Evolutionary conservation across 2,329 filamentous ascomycete genomes (phyloP), one percentile per base, ranked within the genome.

Genomic region (Trichoderma aggressivum): DNA sequence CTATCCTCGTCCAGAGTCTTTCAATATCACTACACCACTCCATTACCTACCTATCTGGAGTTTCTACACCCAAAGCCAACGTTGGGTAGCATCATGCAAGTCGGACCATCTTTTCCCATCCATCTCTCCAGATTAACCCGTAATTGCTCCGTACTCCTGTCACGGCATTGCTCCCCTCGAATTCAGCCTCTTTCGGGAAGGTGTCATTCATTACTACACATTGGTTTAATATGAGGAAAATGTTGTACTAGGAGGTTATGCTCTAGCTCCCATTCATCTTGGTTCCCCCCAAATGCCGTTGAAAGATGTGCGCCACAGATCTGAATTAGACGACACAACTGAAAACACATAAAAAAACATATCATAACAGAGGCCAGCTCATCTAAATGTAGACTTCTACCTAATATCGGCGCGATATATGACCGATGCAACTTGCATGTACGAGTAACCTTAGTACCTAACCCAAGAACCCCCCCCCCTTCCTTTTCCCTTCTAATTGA

Each of bases 281-380:
- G 30, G 26, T 10, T 43, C 11, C 11, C 11, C 24, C 26, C 7
- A 30, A 28, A 28, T 28, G 24, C 53, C 24, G 24, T 28, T 30
- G 14, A 28, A 56, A 30, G 16, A n/a, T 24, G 47, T 53, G 21
- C 47, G 47, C 47, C 47, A 53, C 47, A 53, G 47, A 53, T 53
- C 47, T 14, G 21, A 21, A 21, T 50, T n/a, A 21, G n/a, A 50
- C 43, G 18, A 50, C 10, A 24, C 2, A 24, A 53, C 26, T 6
- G 5, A 30, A 56, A 26, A 30, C 5, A 26, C 34, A 12, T 43
- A 5, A 11, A 7, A 11, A 7, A 64, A 32, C 5, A 30, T 24
- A 34, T 59, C 12, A 65, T 36, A 21, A 21, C n/a, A 58, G 63
- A 66, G 34, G 16, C 63, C 50, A 66, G 63, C 63, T 66, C 63